A percentile compares a stretch with the other conserved stretches of the same genome.
These are phyloP conservation scores for Pestalotiopsis fici DNA, from an alignment of 2,329 filamentous ascomycete species.

Conservation along the genomic window DNA sequence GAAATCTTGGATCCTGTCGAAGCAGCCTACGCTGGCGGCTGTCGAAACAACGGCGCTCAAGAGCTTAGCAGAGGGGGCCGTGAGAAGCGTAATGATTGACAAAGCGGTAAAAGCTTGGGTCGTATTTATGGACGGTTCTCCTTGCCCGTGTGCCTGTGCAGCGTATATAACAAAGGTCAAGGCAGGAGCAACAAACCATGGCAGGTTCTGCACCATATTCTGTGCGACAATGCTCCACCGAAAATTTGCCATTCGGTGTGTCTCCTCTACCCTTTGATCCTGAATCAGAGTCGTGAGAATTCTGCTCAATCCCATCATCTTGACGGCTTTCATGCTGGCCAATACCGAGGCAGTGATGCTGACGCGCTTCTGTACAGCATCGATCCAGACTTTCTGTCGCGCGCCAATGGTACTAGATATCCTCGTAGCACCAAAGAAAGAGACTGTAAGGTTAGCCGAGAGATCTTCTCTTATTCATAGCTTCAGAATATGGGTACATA, in stretches of 20 bases:
- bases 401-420: conserved; percentile 21
- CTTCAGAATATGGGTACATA: not conserved
- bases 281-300: conserved; percentile 29
- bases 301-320: conserved; percentile 36
- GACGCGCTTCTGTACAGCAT: conserved; percentile 31
- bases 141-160: not conserved
- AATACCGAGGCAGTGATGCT: conserved; percentile 32
- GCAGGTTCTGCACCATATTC: conserved; percentile 27
- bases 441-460: conserved; percentile 10
- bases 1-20: conserved; percentile 40
- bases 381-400: conserved; percentile 36
- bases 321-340: conserved; percentile 41
- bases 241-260: conserved; percentile 33
- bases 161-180: conserved; percentile 32
- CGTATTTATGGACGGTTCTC: conserved; percentile 15
- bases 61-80: conserved; percentile 23
- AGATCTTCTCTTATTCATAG: not conserved
- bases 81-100: conserved; percentile 39
- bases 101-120: conserved; percentile 39
- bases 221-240: conserved; percentile 32
- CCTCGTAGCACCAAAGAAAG: conserved; percentile 16
- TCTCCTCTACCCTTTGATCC: conserved; percentile 34
- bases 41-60: conserved; percentile 32
- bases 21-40: conserved; percentile 39
- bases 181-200: conserved; percentile 18